Conservation (phyloP, 1,139 yeast genomes). For the Yamadazyma dushanensis region DNA sequence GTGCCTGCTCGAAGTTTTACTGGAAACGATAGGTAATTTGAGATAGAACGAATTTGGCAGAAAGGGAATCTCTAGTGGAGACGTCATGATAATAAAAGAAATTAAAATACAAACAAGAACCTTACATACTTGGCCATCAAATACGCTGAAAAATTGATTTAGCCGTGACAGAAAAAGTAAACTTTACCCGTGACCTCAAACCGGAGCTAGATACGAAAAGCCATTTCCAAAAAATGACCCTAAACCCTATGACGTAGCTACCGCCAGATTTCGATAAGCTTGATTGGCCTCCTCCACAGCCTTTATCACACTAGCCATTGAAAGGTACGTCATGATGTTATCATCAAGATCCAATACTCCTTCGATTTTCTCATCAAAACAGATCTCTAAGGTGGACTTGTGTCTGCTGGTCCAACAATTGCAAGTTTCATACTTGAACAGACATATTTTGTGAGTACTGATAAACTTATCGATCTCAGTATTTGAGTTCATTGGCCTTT, state of each 20-base stretch:
- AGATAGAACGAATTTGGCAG: not conserved
- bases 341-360: not conserved
- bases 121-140: too few species aligned
- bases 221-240: too few species aligned
- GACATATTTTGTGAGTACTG: slow-evolving; percentile 3
- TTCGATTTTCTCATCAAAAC: not conserved
- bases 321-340: not conserved
- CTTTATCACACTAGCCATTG: not conserved
- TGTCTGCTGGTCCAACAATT: not conserved
- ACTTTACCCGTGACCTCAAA: too few species aligned
- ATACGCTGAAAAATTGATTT: too few species aligned
- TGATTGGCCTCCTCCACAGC: not conserved
- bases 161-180: too few species aligned
- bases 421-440: not conserved
- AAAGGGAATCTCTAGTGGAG: not conserved
- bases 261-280: not conserved
- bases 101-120: too few species aligned
- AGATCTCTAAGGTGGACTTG: slow-evolving; percentile 4
- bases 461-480: slow-evolving; percentile 3
- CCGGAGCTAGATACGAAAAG: too few species aligned
- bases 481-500: not conserved
- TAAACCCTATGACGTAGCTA: not conserved
- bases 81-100: not conserved
- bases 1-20: not conserved
- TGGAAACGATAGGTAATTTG: not conserved